A percentile compares a stretch with the other conserved stretches of the same genome.
Evolutionary conservation across 1,284 basidiomycete genomes (phyloP).

Genomic region (Somion occarium): DNA sequence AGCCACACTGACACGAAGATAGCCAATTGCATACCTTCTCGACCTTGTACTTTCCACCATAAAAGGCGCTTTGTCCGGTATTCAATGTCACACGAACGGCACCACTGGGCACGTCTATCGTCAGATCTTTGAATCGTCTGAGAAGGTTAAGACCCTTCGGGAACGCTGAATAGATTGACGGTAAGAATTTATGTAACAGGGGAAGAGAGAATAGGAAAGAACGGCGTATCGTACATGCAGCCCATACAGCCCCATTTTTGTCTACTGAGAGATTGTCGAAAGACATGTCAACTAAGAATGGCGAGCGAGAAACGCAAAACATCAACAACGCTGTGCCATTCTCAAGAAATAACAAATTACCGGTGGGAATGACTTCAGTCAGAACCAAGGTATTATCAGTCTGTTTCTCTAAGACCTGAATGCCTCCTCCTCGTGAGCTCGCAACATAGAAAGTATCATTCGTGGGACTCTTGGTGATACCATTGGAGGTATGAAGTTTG

Average conservation of each 20-base stretch:
- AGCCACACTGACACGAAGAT: neutral
- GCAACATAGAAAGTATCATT: slow-evolving; percentile 59
- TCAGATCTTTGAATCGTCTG: slow-evolving; percentile 28
- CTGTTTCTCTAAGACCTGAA: slow-evolving; percentile 52
- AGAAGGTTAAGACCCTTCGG: slow-evolving; percentile 29
- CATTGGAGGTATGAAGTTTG: slow-evolving; percentile 46
- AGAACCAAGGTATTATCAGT: slow-evolving; percentile 49
- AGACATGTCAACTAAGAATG: slow-evolving; percentile 32
- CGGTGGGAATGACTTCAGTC: slow-evolving; percentile 40
- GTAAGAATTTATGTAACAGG: slow-evolving; percentile 25
- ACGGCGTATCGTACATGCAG: slow-evolving; percentile 38
- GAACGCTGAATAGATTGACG: no score
- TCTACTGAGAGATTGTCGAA: slow-evolving; percentile 59
- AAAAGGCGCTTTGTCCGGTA: slow-evolving; percentile 41
- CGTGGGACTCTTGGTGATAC: slow-evolving; percentile 41
- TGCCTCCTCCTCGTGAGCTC: slow-evolving; percentile 33
- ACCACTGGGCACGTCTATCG: slow-evolving; percentile 35
- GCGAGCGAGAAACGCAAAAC: neutral
- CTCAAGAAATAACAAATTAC: slow-evolving; percentile 30
- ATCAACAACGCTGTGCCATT: neutral
- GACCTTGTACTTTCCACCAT: slow-evolving; percentile 60
- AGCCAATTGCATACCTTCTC: slow-evolving; percentile 41
- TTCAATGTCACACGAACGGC: slow-evolving; percentile 53
- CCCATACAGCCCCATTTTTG: slow-evolving; percentile 52
- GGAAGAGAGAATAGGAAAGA: neutral